These are phyloP conservation scores for Diversispora epigaea DNA, from an alignment of 192 early-diverging fungal genomes.

Conservation along the genomic window DNA sequence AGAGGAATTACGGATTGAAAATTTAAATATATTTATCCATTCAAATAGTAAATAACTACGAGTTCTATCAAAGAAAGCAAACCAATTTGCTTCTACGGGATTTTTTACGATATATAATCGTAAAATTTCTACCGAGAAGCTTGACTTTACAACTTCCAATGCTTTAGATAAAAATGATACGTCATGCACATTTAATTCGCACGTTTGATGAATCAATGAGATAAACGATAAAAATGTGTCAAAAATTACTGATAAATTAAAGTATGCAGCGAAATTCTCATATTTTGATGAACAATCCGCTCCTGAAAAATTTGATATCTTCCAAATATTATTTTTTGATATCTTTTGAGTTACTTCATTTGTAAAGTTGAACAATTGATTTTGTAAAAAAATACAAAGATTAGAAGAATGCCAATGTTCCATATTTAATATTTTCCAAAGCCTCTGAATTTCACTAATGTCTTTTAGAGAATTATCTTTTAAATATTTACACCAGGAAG, in stretches of 20 bases:
- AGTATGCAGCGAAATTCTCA: not conserved
- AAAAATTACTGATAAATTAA: slow-evolving; percentile 7
- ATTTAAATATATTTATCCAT: not conserved
- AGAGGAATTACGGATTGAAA: not conserved
- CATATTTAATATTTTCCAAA: slow-evolving; percentile 20
- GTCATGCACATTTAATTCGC: not conserved
- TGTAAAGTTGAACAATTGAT: not conserved
- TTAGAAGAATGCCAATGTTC: not conserved
- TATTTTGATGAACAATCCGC: slow-evolving; percentile 11
- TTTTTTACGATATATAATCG: not conserved
- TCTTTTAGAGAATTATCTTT: slow-evolving; percentile 10
- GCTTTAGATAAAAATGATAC: not conserved
- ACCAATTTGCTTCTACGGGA: not conserved
- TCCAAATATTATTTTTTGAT: slow-evolving; percentile 8
- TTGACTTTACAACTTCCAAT: not conserved
- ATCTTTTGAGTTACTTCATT: not conserved
- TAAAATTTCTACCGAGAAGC: not conserved
- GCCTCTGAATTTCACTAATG: slow-evolving; percentile 6
- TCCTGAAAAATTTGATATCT: slow-evolving; percentile 29
- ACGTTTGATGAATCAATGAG: slow-evolving; percentile 2
- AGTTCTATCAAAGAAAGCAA: slow-evolving; percentile 25
- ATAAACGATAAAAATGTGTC: slow-evolving; percentile 3
- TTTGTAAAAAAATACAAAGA: not conserved
- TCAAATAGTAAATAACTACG: slow-evolving; percentile 23
- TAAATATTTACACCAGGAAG: slow-evolving; percentile 29